phyloP scores from a whole-genome alignment of 139 green algal species.

The Tetraselmis striata region DNA sequence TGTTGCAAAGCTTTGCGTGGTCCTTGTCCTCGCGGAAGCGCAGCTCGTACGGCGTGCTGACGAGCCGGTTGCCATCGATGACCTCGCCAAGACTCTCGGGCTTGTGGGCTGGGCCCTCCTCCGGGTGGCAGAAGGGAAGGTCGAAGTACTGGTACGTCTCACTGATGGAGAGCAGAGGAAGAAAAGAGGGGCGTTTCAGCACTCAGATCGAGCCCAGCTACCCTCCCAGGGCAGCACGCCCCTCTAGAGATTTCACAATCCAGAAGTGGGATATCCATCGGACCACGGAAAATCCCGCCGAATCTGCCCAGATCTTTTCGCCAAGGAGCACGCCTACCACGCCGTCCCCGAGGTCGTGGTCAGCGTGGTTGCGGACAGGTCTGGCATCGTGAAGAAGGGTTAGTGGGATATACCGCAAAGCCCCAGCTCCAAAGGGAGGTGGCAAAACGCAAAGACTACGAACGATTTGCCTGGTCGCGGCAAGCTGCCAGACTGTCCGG shows the following conservation, averaged over 20 bases:
- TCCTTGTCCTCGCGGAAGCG: constrained; percentile 77
- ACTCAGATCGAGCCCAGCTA: not conserved
- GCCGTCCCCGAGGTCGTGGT: no score
- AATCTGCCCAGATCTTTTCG: no score
- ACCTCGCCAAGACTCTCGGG: constrained; percentile 80
- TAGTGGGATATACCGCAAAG: no score
- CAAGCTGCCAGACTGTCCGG: no score
- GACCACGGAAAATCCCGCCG: constrained; percentile 19
- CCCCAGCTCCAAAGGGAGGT: no score
- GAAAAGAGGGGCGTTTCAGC: not conserved
- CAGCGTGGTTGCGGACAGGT: no score
- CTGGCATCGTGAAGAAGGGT: no score
- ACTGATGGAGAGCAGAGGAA: constrained; percentile 25
- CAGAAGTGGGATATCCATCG: constrained; percentile 12
- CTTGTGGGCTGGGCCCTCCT: constrained; percentile 73
- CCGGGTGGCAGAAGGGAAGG: constrained; percentile 86
- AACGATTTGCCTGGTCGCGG: no score
- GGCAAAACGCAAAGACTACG: no score
- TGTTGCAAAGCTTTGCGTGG: constrained; percentile 73
- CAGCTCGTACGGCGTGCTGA: constrained; percentile 81
- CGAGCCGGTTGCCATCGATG: constrained; percentile 57
- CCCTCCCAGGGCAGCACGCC: not conserved
- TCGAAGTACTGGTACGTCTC: constrained; percentile 97
- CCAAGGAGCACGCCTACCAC: no score
- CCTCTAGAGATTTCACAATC: not conserved